These are phyloP conservation scores for Sequoia sempervirens DNA, from an alignment of 75 land plant genomes.

Conservation along the genomic window DNA sequence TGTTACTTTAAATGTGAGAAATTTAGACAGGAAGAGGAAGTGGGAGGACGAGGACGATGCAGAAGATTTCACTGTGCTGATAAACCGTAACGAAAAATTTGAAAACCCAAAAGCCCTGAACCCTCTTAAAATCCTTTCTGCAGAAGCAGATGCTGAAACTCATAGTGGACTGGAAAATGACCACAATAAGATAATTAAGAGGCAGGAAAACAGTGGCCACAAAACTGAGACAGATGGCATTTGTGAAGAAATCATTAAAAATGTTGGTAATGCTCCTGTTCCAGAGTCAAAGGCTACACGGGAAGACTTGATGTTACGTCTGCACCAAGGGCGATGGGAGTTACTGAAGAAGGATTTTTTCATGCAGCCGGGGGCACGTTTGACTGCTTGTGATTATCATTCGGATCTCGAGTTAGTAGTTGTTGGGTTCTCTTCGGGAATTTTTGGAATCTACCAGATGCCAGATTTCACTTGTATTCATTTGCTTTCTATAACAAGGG, in stretches of 20 bases:
- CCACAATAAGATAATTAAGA: not conserved
- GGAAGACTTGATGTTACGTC: slow-evolving; percentile 10
- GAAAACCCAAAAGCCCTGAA: not conserved
- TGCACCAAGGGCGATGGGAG: slow-evolving; percentile 66
- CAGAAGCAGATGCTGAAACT: not conserved
- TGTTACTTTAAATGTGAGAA: not conserved
- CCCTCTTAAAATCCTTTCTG: not conserved
- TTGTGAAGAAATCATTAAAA: slow-evolving; percentile 11
- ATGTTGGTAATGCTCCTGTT: slow-evolving; percentile 20
- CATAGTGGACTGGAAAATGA: not conserved
- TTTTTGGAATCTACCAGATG: slow-evolving; percentile 93
- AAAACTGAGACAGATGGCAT: not conserved
- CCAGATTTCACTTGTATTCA: slow-evolving; percentile 92
- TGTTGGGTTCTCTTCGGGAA: slow-evolving; percentile 86
- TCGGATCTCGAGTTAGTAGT: slow-evolving; percentile 65
- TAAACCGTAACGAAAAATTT: slow-evolving; percentile 5
- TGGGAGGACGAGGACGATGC: slow-evolving; percentile 15
- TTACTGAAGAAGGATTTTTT: slow-evolving; percentile 66
- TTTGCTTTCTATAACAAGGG: slow-evolving; percentile 79
- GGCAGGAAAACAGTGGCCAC: not conserved
- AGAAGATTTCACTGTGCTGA: not conserved
- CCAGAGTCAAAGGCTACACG: slow-evolving; percentile 12
- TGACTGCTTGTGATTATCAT: slow-evolving; percentile 88
- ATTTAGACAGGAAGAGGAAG: slow-evolving; percentile 5
- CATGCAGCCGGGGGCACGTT: slow-evolving; percentile 48